phyloP scores from a whole-genome alignment of 192 early-diverging fungal species.

The Backusella tuberculispora region DNA sequence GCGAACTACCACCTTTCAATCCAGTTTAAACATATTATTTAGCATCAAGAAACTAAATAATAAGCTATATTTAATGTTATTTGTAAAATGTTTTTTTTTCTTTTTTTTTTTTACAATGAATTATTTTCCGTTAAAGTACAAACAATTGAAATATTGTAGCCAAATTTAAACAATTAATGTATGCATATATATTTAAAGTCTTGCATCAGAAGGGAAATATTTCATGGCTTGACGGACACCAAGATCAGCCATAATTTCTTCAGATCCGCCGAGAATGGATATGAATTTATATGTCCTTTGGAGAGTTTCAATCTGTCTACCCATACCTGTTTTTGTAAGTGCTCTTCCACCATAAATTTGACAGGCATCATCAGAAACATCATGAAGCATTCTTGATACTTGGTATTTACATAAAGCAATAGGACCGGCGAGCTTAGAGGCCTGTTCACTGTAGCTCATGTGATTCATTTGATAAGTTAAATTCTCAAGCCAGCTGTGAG shows the following conservation, averaged over 20 bases:
- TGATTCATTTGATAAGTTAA: conserved; percentile 72
- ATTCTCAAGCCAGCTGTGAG: conserved; percentile 62
- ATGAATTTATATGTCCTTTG: conserved; percentile 62
- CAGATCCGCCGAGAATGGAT: conserved; percentile 46
- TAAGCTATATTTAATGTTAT: no score
- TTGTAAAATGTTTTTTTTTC: no score
- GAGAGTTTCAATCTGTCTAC: conserved; percentile 62
- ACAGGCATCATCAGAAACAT: conserved; percentile 64
- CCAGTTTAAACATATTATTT: no score
- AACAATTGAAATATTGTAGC: no score
- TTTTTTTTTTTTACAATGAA: no score
- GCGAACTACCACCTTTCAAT: no score
- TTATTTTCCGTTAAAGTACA: no score
- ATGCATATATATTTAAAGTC: conserved; percentile 33
- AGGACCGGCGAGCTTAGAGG: conserved; percentile 63
- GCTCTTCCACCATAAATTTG: conserved; percentile 78
- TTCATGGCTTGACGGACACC: conserved; percentile 41
- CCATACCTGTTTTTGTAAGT: conserved; percentile 74
- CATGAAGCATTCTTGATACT: conserved; percentile 58
- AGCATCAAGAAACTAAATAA: no score
- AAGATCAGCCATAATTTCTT: conserved; percentile 60
- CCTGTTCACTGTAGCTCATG: conserved; percentile 65
- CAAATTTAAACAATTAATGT: no score
- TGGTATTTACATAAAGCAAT: conserved; percentile 64
- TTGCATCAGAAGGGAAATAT: conserved; percentile 33